Evolutionary conservation across 2,329 filamentous ascomycete genomes (phyloP).

Genomic region (Hymenoscyphus occultus): DNA sequence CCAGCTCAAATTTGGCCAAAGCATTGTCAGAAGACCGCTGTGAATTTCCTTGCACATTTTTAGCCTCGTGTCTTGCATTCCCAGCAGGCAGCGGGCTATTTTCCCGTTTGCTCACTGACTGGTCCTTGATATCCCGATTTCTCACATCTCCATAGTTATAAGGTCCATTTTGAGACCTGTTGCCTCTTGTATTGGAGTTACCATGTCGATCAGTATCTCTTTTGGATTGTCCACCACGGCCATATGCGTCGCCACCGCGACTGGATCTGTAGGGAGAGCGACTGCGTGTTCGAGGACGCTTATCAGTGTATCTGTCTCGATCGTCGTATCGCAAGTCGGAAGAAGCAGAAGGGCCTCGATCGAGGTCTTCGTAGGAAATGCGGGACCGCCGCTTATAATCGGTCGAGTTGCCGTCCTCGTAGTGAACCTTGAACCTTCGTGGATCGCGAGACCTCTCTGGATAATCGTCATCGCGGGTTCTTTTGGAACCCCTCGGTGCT

Average conservation of each 20-base stretch:
- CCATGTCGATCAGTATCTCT: conserved; percentile 25
- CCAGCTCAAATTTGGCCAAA: conserved; percentile 38
- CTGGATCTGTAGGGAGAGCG: conserved; percentile 46
- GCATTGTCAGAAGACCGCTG: conserved; percentile 45
- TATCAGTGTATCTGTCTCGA: conserved; percentile 49
- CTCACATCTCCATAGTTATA: conserved; percentile 43
- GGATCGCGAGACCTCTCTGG: conserved; percentile 49
- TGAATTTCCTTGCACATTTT: conserved; percentile 62
- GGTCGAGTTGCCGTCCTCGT: conserved; percentile 49
- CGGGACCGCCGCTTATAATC: conserved; percentile 48
- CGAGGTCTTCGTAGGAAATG: conserved; percentile 55
- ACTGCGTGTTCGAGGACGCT: conserved; percentile 49
- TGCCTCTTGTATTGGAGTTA: conserved; percentile 13
- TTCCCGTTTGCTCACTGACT: conserved; percentile 63
- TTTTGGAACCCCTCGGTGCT: conserved; percentile 57
- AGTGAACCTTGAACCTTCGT: conserved; percentile 58
- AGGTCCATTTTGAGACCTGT: conserved; percentile 26
- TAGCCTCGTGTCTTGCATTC: conserved; percentile 62
- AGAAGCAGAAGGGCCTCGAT: conserved; percentile 38
- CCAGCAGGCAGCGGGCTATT: conserved; percentile 57
- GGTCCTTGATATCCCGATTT: conserved; percentile 51
- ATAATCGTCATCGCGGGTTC: conserved; percentile 61
- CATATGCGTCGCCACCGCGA: conserved; percentile 22
- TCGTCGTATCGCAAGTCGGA: conserved; percentile 46
- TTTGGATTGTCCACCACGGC: conserved; percentile 21